A percentile compares a stretch with the other conserved stretches of the same genome.
phyloP scores from a whole-genome alignment of 257 asterid genomes.

The Henckelia pumila region DNA sequence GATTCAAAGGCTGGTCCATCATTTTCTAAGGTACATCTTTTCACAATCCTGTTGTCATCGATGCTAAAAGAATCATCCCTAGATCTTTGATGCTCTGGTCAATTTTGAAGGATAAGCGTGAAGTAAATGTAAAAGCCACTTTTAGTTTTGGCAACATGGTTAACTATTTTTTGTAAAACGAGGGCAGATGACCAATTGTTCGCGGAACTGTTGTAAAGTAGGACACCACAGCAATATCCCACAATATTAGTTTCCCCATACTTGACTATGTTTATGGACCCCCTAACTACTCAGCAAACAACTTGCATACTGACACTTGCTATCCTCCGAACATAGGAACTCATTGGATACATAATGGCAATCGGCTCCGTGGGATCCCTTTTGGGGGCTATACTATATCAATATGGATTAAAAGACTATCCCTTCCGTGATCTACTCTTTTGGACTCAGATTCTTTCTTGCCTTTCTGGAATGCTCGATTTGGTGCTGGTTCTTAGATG shows the following conservation, averaged over 20 bases:
- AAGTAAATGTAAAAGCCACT: background rate
- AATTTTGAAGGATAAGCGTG: background rate
- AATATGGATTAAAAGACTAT: conserved; percentile 59
- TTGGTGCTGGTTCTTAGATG: conserved; percentile 64
- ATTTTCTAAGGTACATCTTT: conserved; percentile 61
- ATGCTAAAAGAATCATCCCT: too few species aligned
- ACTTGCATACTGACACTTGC: background rate
- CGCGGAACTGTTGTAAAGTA: background rate
- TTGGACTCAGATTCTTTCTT: conserved; percentile 71
- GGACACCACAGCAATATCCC: background rate
- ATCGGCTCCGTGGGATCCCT: conserved; percentile 81
- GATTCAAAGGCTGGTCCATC: conserved; percentile 73
- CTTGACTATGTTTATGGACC: background rate
- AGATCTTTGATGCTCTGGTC: background rate
- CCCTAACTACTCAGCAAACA: background rate
- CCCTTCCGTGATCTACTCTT: conserved; percentile 74
- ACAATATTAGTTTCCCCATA: background rate
- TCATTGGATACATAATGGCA: conserved; percentile 72
- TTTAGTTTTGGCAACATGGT: background rate
- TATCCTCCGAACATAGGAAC: conserved; percentile 48
- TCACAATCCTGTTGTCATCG: conserved; percentile 15
- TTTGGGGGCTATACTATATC: conserved; percentile 70
- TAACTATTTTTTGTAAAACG: background rate
- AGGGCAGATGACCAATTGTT: background rate
- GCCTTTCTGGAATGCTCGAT: conserved; percentile 82